Percentiles rank a stretch among this genome's conserved stretches.
Evolutionary conservation across 768 basidiomycete species (phyloP).

Genomic region (Candolleomyces eurysporus): DNA sequence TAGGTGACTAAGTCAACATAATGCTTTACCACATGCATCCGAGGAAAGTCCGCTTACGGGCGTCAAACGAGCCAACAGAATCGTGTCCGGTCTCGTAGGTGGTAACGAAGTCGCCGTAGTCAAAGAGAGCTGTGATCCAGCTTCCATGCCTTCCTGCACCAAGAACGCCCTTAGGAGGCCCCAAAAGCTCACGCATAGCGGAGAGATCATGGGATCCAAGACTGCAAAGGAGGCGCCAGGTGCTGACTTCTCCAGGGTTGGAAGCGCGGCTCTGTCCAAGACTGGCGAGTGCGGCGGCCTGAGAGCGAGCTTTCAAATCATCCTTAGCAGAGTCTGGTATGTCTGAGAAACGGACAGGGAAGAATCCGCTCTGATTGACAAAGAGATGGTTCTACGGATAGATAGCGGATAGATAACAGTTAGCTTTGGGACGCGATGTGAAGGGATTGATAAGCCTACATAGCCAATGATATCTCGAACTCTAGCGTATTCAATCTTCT

Average conservation of each 20-base stretch:
- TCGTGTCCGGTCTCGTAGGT: conserved; percentile 5
- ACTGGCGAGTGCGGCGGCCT: background rate
- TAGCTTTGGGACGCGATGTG: background rate
- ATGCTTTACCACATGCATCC: background rate
- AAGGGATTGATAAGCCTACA: background rate
- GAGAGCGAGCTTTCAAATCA: background rate
- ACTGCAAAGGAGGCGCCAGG: conserved; percentile 1
- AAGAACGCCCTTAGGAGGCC: background rate
- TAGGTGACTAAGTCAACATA: background rate
- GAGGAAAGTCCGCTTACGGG: background rate
- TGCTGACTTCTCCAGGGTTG: background rate
- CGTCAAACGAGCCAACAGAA: conserved; percentile 3
- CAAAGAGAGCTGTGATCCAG: conserved; percentile 2
- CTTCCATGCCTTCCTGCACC: conserved; percentile 1
- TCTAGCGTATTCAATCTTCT: conserved; percentile 5
- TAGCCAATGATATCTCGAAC: conserved; percentile 3
- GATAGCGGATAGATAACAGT: background rate
- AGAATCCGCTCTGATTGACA: conserved; percentile 3
- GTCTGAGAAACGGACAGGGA: conserved; percentile 3
- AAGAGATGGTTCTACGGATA: background rate
- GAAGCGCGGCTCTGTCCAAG: background rate
- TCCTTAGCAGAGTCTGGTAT: background rate
- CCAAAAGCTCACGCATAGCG: conserved; percentile 2
- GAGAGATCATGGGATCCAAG: conserved; percentile 3
- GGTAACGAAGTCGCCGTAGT: conserved; percentile 1